A percentile compares a stretch with the other conserved stretches of the same genome.
Conservation (phyloP, 2,329 filamentous ascomycete genomes). For the Reticulascus tulasneorum region DNA sequence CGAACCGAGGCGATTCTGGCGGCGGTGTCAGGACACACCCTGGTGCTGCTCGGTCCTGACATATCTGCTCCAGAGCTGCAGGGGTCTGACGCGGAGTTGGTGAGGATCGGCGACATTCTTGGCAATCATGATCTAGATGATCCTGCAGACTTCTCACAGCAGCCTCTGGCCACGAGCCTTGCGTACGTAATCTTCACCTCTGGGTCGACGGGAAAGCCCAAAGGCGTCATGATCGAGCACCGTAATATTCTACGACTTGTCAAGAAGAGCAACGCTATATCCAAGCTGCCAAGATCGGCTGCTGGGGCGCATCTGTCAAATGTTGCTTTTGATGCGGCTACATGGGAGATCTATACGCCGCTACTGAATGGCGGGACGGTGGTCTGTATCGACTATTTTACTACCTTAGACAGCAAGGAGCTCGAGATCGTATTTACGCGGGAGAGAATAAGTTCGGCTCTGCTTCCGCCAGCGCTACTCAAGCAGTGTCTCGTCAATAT, state of each 20-base stretch:
- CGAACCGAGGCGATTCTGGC: slow-evolving; percentile 11
- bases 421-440: slow-evolving; percentile 14
- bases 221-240: slow-evolving; percentile 37
- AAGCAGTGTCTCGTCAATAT: slow-evolving; percentile 21
- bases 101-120: background rate
- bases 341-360: slow-evolving; percentile 14
- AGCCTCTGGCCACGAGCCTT: slow-evolving; percentile 13
- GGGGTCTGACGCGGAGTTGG: background rate
- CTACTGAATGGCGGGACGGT: slow-evolving; percentile 18
- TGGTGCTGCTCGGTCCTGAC: slow-evolving; percentile 5
- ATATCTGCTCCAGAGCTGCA: background rate
- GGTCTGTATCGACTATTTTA: slow-evolving; percentile 15
- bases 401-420: slow-evolving; percentile 7
- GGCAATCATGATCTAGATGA: too few relatives aligned
- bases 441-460: slow-evolving; percentile 31
- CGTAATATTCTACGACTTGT: slow-evolving; percentile 11
- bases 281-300: background rate
- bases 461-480: slow-evolving; percentile 14
- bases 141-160: background rate
- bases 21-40: background rate
- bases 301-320: slow-evolving; percentile 5
- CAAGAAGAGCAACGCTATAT: background rate
- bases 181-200: slow-evolving; percentile 45
- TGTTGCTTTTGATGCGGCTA: slow-evolving; percentile 17
- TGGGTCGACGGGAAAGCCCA: slow-evolving; percentile 45